Base-by-base conservation (phyloP, 2,329 filamentous ascomycete species). In the Mollisiaceae sp. region DNA sequence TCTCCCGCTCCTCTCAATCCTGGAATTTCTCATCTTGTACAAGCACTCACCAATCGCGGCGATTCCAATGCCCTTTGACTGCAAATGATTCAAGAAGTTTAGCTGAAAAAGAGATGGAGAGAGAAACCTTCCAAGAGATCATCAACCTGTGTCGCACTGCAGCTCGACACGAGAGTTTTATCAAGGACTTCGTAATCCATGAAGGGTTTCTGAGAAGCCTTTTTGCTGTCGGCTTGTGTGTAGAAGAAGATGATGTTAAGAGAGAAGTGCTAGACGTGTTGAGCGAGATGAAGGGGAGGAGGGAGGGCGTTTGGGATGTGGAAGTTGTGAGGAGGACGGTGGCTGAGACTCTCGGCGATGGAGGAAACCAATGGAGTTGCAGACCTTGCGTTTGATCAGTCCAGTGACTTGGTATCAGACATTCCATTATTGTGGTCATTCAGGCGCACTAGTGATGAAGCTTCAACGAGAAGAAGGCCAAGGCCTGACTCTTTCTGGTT, bases 391-490 rank as follows among this genome's bases (percentile, higher is more conserved):
- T 27, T 54, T 41, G 38, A 6, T 32, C 9, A 35, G 14, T 54
- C 27, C 35, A 57, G 55, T 39, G 55, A 57, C 32, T 22, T 38
- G 1, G 15, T 5, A 11, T 57, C 55, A 38, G 55, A 57, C 55
- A 3, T 15, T 15, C 22, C 14, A 32, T 24, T 35, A 2, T 5
- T 32, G 50, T 45, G 35, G 24, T 35, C 5, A 50, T 62, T 62
- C 47, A 50, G 56, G 20, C 45, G 9, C 11, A 38, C 43, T 6
- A 22, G 22, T 8, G 27, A 47, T 22, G 14, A 58, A 38, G 38
- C 38, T 63, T 41, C 24, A 32, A 58, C 36, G 54, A 63, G 39
- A 50, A 58, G 60, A 36, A 58, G 58, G 60, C 38, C 54, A 58
- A 50, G 41, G 12, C 54, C 38, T 57, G 52, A 58, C 39, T 52